phyloP scores from a whole-genome alignment of 148 eudicot species.

The Rhododendron griersonianum region DNA sequence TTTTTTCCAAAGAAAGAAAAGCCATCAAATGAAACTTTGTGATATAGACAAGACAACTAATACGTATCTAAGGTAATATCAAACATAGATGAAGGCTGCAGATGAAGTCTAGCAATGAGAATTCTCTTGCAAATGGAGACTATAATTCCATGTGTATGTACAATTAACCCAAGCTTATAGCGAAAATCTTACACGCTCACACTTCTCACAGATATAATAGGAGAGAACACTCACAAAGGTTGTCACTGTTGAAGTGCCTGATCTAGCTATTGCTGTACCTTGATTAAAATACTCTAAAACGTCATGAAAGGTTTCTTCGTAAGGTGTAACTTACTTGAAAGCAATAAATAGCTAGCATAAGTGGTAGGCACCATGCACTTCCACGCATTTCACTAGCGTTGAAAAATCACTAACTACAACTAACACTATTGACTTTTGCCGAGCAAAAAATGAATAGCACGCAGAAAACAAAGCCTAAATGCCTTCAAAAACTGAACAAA shows the following conservation, averaged over 20 bases:
- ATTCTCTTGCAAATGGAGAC: not conserved
- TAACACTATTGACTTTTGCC: no score
- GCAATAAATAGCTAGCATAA: not conserved
- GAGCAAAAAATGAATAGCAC: not conserved
- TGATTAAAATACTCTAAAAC: not conserved
- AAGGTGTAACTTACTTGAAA: not conserved
- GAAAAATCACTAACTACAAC: no score
- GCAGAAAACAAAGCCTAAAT: not conserved
- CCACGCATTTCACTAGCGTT: no score
- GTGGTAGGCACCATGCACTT: no score
- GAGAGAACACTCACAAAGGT: not conserved
- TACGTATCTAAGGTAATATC: not conserved
- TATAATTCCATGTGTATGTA: not conserved
- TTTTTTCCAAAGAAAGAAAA: not conserved
- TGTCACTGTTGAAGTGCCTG: not conserved
- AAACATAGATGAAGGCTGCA: no score
- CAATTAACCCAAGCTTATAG: not conserved
- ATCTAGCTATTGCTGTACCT: not conserved
- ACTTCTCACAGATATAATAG: not conserved
- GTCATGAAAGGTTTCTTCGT: not conserved
- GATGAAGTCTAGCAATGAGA: not conserved
- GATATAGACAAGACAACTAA: not conserved
- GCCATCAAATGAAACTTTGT: not conserved
- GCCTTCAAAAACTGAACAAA: not conserved
- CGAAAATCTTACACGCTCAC: not conserved